Evolutionary conservation across 1,284 basidiomycete species (phyloP), one percentile per base, ranked within the genome.

Genomic region (Cutaneotrichosporon sp.): DNA sequence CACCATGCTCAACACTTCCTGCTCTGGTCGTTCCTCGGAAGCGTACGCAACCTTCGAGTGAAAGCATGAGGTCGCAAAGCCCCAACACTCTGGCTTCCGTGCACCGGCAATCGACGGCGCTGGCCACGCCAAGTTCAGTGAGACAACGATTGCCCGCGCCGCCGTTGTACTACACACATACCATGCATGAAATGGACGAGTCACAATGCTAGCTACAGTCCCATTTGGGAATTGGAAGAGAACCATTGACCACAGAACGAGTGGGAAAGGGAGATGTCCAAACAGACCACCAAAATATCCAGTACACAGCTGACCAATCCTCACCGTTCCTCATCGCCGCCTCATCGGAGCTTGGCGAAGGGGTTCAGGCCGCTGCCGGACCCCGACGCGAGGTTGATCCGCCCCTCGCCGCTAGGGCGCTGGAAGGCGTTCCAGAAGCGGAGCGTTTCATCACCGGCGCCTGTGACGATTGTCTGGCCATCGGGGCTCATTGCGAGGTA

Each of bases 401-500:
- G 51, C 29, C 51, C 35, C 43, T 55, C 57, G 27, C 43, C 54
- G n/a, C 33, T 38, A 32, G 46, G 41, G n/a, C 50, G 42, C 52
- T 85, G 87, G 72, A 88, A 91, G 0, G 90, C 90, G 69, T 90
- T 92, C 94, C 94, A 97, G 76, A 98, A 97, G 54, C 89, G 78
- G 45, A 98, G 77, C 14, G 96, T 98, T 76, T 98, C 94, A 74
- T 98, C 94, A 1, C 96, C 94, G 0, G 96, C 93, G 4, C 94
- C 94, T 0, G 93, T 97, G 24, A 97, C 96, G 61, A 97, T 97
- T 9, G 91, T 97, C 76, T 96, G 90, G 16, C 94, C 93, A 60
- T 93, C 90, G 0, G 93, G 93, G 65, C 86, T 90, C 91, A 96
- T 94, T 4, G 93, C 92, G 22, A 97, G 84, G 71, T 97, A 97